Base-by-base conservation (phyloP, 805 yeast species). In the Candida khao-thaluensis region DNA sequence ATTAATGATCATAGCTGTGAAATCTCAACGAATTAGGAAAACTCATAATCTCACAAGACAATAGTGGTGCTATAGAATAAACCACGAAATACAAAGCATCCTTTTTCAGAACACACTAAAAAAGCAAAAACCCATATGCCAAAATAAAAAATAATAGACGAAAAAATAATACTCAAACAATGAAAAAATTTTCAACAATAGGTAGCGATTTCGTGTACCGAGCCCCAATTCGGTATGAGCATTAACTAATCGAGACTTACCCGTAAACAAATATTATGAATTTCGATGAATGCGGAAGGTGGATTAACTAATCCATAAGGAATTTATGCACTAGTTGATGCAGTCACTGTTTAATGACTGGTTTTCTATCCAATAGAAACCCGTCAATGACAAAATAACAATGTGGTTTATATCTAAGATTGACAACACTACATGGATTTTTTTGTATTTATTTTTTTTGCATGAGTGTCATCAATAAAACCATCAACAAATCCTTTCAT, bases 401-500 rank as follows among this genome's bases (percentile, higher is more conserved):
- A 31, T 31, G 34, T 14, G 5, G 11, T 15, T 20, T 10, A 15
- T 2, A 16, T 4, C n/a, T 12, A 21, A 5, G 17, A 17, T 15
- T 31, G 7, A 7, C 23, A 12, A 21, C 20, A 17, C 7, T 31
- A 31, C 35, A 31, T 31, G 17, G 4, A n/a, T 21, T 22, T 14
- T 30, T 21, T 21, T 21, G 5, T 21, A 22, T 31, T 31, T 31
- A 21, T 21, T 31, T 31, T 31, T 29, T 14, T 15, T 22, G 12
- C 11, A 10, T 20, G 18, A 21, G 3, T 22, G 17, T 21, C 26
- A 22, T 22, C 26, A 27, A 38, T 38, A 38, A 38, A 38, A 38
- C 42, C 38, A 29, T 38, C 38, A 33, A 32, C 38, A 38, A 27
- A 18, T 38, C 42, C 41, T 25, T 22, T 38, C 28, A 47, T 45